Conservation (phyloP, 257 asterid species). For the Dorcoceras hygrometricum region DNA sequence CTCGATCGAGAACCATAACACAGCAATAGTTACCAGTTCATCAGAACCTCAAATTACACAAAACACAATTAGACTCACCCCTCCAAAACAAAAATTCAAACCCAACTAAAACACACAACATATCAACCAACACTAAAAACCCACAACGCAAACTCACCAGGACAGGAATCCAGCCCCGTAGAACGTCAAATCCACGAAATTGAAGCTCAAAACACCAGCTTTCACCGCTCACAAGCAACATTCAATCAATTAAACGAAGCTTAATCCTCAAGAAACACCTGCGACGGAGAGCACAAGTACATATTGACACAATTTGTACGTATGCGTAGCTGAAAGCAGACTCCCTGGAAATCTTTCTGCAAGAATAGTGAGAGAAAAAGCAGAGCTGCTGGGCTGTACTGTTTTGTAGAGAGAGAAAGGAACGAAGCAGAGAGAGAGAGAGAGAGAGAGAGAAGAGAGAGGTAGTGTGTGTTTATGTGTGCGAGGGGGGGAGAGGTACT, state of each 20-base stretch:
- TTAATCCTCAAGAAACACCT: slow-evolving; percentile 9
- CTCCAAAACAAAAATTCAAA: slow-evolving; percentile 17
- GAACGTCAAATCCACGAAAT: slow-evolving; percentile 26
- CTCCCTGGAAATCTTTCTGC: slow-evolving; percentile 17
- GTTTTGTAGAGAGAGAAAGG: slow-evolving; percentile 51
- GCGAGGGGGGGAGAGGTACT: slow-evolving; percentile 36
- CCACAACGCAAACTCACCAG: slow-evolving; percentile 24
- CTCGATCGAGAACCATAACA: slow-evolving; percentile 32
- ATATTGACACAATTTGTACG: slow-evolving; percentile 12
- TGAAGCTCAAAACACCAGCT: slow-evolving; percentile 13
- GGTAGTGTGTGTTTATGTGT: slow-evolving; percentile 31
- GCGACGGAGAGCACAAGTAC: slow-evolving; percentile 10
- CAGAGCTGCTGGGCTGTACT: slow-evolving; percentile 28
- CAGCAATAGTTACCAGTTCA: background rate
- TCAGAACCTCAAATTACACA: slow-evolving; percentile 15
- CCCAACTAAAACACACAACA: background rate
- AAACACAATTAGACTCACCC: background rate
- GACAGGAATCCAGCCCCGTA: slow-evolving; percentile 26
- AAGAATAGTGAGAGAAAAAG: slow-evolving; percentile 30
- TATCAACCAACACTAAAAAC: background rate
- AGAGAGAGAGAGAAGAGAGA: slow-evolving; percentile 38
- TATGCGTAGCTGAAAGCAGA: slow-evolving; percentile 27
- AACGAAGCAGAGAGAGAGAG: slow-evolving; percentile 62
- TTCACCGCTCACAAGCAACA: slow-evolving; percentile 12
- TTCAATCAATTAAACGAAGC: slow-evolving; percentile 20